A percentile compares a stretch with the other conserved stretches of the same genome.
Conservation (phyloP, 176 grass and related monocot species). For the Typha latifolia region DNA sequence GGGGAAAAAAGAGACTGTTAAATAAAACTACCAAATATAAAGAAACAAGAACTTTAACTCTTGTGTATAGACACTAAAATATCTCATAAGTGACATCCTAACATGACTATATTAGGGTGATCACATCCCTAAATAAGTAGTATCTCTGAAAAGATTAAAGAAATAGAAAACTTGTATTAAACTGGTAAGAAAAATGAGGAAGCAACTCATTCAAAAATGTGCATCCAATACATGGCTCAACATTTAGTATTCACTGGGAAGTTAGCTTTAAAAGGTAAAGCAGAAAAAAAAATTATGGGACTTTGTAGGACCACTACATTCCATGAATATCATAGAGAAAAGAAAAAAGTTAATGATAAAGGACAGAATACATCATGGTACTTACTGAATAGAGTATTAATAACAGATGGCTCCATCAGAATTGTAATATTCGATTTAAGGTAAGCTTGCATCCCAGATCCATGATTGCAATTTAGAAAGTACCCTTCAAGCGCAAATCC, state of each 20-base stretch:
- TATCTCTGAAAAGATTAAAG: too few relatives aligned
- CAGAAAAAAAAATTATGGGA: too few relatives aligned
- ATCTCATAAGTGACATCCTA: not conserved
- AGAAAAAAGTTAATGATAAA: constrained; percentile 3
- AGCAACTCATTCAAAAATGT: too few relatives aligned
- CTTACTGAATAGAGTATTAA: constrained; percentile 27
- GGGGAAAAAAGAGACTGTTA: constrained; percentile 11
- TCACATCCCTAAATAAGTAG: too few relatives aligned
- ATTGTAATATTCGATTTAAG: constrained; percentile 33
- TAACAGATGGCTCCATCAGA: constrained; percentile 32
- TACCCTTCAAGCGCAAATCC: constrained; percentile 22
- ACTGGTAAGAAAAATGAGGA: too few relatives aligned
- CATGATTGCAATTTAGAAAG: constrained; percentile 7
- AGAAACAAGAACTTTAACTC: not conserved
- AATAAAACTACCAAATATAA: constrained; percentile 5
- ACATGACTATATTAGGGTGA: too few relatives aligned
- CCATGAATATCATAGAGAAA: too few relatives aligned
- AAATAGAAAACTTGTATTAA: too few relatives aligned
- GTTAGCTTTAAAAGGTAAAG: too few relatives aligned
- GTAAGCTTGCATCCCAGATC: constrained; percentile 28
- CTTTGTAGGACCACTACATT: too few relatives aligned
- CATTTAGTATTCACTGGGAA: too few relatives aligned
- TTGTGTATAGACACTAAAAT: not conserved
- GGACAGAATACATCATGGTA: constrained; percentile 16
- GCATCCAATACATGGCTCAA: too few relatives aligned